phyloP scores from a whole-genome alignment of 2,329 filamentous ascomycete genomes.

The Colletotrichum sublineola region DNA sequence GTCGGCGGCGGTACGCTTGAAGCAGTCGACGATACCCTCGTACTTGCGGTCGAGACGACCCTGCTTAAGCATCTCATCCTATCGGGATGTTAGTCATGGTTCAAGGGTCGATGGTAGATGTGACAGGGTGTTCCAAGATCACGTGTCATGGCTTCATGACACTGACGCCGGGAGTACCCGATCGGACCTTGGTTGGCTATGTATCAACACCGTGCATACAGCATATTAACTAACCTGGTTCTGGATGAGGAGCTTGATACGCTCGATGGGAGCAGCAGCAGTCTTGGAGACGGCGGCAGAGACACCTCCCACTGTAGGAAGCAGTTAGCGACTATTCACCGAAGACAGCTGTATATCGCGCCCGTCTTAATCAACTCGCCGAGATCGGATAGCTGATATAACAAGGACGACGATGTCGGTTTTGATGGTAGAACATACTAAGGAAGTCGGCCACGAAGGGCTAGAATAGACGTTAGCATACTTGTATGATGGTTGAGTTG shows the following conservation, averaged over 20 bases:
- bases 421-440: conserved; percentile 78
- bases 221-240: conserved; percentile 85
- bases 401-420: background rate
- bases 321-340: conserved; percentile 43
- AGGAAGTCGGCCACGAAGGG: conserved; percentile 98
- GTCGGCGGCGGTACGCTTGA: conserved; percentile 87
- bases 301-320: conserved; percentile 92
- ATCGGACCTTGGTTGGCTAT: conserved; percentile 12
- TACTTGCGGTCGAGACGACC: conserved; percentile 99
- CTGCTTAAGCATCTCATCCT: conserved; percentile 99
- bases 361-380: background rate
- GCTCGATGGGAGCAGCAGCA: conserved; percentile 99
- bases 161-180: conserved; percentile 21
- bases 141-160: conserved; percentile 25
- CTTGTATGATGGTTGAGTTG: background rate
- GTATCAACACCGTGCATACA: conserved; percentile 8
- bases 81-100: conserved; percentile 50
- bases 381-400: background rate
- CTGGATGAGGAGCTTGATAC: conserved; percentile 99
- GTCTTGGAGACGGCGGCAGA: conserved; percentile 99
- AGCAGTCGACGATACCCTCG: conserved; percentile 94
- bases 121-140: conserved; percentile 15
- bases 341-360: background rate
- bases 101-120: too few relatives aligned
- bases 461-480: conserved; percentile 63